Evolutionary conservation across 2,329 filamentous ascomycete genomes (phyloP).

Genomic region (Colletotrichum costaricense): DNA sequence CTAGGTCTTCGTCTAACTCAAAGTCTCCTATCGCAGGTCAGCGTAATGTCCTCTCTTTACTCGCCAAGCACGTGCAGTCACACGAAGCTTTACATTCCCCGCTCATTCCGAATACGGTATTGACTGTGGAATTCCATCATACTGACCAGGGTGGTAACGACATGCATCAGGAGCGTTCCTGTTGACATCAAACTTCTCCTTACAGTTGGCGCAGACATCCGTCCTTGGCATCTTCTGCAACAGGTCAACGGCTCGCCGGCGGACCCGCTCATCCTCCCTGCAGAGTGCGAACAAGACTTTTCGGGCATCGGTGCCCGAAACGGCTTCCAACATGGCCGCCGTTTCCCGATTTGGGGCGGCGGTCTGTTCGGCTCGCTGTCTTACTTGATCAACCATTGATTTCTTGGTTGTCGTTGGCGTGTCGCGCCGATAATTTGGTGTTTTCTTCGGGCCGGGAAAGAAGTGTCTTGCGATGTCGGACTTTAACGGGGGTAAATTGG

Average conservation of each 20-base stretch:
- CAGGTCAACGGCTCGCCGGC: not conserved
- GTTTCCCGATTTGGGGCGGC: not conserved
- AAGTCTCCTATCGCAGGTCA: not conserved
- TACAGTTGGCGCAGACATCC: not conserved
- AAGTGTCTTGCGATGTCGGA: not conserved
- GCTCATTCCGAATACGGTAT: not conserved
- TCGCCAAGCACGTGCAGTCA: not conserved
- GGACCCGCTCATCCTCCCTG: not conserved
- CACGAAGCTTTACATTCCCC: not conserved
- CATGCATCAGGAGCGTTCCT: not conserved
- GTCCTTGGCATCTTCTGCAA: not conserved
- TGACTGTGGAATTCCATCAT: too few relatives aligned
- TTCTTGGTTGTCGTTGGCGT: not conserved
- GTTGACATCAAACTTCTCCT: not conserved
- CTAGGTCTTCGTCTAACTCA: not conserved
- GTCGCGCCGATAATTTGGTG: not conserved
- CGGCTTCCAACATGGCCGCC: conserved; percentile 1
- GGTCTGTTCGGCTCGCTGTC: not conserved
- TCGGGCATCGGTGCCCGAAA: not conserved
- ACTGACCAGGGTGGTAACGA: not conserved
- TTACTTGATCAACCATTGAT: not conserved
- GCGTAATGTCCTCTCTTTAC: not conserved
- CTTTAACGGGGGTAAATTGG: not conserved
- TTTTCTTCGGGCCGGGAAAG: not conserved
- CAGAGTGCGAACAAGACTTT: not conserved